Base-by-base conservation (phyloP, 192 early-diverging fungal species). In the Dissophora ornata region DNA sequence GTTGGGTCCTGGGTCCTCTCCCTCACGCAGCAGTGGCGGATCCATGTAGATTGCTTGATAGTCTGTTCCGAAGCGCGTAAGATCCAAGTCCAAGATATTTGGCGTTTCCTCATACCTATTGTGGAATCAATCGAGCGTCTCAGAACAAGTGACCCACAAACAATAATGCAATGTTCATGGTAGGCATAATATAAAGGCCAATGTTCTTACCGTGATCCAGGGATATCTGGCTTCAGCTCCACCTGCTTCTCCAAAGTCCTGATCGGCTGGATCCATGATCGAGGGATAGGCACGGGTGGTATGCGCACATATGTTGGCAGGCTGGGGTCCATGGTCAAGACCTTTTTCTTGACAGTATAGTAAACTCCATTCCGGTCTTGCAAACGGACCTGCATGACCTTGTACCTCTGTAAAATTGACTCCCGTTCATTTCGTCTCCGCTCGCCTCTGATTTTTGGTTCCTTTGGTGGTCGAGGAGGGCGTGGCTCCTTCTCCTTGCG, bases 1-100 rank as follows among this genome's bases (percentile, higher is more conserved):
- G 10, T 86, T 87, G 12, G 83, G 81, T 57, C 65, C 73, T 22
- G 85, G 79, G 36, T 55, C 59, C 65, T 93, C 89, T 15, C 85
- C 87, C 11, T 87, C 86, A 12, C 93, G 71, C 19, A 95, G 71
- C 11, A 97, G 73, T 21, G 95, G 95, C 25, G 95, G 95, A 71
- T 97, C 95, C 90, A 95, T 94, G 62, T 93, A 93, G n/a, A 96
- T 79, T 13, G 88, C 92, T 57, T 94, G 95, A 75, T 90, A 94
- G 21, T 90, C 80, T 25, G 80, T 85, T n/a, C 90, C 93, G 54
- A 93, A 84, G 42, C 33, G 57, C 11, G 75, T 82, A 32, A 86
- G 54, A 52, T 88, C 82, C 65, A 84, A 64, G 2, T 71, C 69
- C 26, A 89, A 24, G 8, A 89, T 83, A 57, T 68, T 77, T 28